Evolutionary conservation across 2,329 filamentous ascomycete species (phyloP).

Genomic region (Lachnellula willkommii): DNA sequence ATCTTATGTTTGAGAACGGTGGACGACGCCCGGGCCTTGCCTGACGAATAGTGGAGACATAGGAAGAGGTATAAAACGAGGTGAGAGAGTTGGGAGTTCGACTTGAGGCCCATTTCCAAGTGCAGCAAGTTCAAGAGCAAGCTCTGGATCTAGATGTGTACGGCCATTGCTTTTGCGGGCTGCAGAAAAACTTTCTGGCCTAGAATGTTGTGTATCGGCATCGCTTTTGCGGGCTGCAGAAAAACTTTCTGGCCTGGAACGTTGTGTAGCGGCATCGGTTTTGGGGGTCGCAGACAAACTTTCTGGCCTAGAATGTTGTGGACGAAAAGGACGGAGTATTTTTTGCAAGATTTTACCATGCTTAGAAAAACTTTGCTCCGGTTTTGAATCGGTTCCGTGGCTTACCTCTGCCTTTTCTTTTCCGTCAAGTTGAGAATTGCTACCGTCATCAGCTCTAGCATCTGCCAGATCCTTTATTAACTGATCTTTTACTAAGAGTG

Average conservation of each 20-base stretch:
- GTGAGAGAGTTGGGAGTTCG: slow-evolving; percentile 1
- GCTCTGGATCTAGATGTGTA: not conserved
- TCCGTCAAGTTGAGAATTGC: slow-evolving; percentile 1
- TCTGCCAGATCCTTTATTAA: slow-evolving; percentile 46
- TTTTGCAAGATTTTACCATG: not conserved
- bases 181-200: too few relatives aligned
- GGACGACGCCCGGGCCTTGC: not conserved
- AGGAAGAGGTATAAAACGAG: slow-evolving; percentile 3
- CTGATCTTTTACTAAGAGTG: slow-evolving; percentile 56
- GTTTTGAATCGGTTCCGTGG: not conserved
- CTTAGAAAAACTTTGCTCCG: not conserved
- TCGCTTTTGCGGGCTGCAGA: too few relatives aligned
- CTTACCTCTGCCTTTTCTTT: slow-evolving; percentile 49
- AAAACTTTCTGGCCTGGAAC: too few relatives aligned
- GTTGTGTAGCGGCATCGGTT: too few relatives aligned
- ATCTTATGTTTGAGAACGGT: not conserved
- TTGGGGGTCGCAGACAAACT: not conserved
- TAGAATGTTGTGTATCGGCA: too few relatives aligned
- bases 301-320: not conserved
- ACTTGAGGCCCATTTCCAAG: slow-evolving; percentile 1
- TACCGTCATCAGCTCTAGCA: slow-evolving; percentile 20
- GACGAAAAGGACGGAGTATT: not conserved
- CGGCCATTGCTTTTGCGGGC: not conserved
- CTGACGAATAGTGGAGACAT: not conserved
- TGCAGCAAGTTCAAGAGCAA: slow-evolving; percentile 9